These are phyloP conservation scores for Trypanosoma lewisi DNA, from an alignment of 208 protist genomes.

Conservation along the genomic window DNA sequence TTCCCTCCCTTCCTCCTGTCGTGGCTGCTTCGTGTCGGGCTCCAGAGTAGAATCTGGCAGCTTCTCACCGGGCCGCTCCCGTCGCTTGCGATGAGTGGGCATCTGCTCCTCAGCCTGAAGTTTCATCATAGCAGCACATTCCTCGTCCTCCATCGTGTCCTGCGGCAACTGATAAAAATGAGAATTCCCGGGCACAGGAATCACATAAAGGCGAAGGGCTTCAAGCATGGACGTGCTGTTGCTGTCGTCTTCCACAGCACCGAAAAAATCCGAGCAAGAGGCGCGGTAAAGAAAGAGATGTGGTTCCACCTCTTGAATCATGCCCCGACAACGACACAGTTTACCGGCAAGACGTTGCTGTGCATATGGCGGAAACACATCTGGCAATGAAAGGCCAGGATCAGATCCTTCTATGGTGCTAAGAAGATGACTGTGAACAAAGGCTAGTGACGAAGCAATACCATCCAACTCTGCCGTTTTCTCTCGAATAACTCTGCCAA, in stretches of 20 bases:
- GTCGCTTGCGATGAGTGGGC: constrained; percentile 11
- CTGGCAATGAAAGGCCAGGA: constrained; percentile 2
- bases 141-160: not conserved
- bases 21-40: constrained; percentile 1
- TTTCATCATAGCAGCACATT: not conserved
- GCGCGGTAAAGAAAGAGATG: constrained; percentile 57
- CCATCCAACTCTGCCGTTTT: constrained; percentile 30
- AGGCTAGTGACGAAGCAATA: constrained; percentile 27
- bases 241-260: constrained; percentile 6
- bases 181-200: constrained; percentile 74
- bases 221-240: constrained; percentile 42
- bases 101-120: not conserved
- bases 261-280: constrained; percentile 39
- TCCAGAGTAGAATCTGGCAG: not conserved
- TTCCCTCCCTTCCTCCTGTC: constrained; percentile 12
- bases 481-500: constrained; percentile 37
- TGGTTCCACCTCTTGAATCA: constrained; percentile 79
- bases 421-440: constrained; percentile 27
- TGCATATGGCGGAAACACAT: constrained; percentile 44
- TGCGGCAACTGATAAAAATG: constrained; percentile 48
- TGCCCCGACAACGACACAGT: constrained; percentile 68
- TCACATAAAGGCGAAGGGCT: constrained; percentile 64
- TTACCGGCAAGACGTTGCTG: constrained; percentile 19
- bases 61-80: constrained; percentile 13
- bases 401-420: not conserved